A percentile compares a stretch with the other conserved stretches of the same genome.
phyloP scores from a whole-genome alignment of 1,284 basidiomycete species.

The Ustilago loliicola region DNA sequence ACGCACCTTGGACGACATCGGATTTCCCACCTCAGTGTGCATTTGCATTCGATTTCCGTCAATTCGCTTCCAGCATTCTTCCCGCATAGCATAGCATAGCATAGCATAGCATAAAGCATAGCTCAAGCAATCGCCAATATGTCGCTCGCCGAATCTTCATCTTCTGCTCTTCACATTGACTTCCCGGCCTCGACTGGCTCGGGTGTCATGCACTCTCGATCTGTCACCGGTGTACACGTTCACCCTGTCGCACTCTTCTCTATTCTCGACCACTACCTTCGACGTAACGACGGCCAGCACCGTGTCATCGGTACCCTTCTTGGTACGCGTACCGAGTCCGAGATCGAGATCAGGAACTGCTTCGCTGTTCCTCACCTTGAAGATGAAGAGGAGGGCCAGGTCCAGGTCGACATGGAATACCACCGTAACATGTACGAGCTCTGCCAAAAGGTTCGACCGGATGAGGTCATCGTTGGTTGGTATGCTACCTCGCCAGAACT shows the following conservation, averaged over 20 bases:
- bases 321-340: conserved; percentile 80
- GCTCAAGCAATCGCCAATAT: conserved; percentile 24
- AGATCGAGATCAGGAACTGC: conserved; percentile 67
- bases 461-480: conserved; percentile 92
- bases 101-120: neutral
- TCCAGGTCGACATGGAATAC: conserved; percentile 91
- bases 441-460: conserved; percentile 84
- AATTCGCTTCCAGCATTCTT: neutral
- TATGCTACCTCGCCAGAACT: conserved; percentile 77
- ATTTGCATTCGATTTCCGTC: neutral
- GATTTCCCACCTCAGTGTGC: neutral
- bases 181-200: conserved; percentile 65
- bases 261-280: conserved; percentile 96
- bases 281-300: conserved; percentile 77
- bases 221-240: conserved; percentile 66
- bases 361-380: conserved; percentile 74
- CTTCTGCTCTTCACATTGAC: conserved; percentile 67
- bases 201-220: conserved; percentile 67
- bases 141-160: conserved; percentile 55
- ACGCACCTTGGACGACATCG: neutral
- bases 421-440: conserved; percentile 93
- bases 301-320: conserved; percentile 97
- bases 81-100: too few relatives aligned
- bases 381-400: conserved; percentile 78
- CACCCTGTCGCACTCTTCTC: conserved; percentile 80